Conservation (phyloP, 768 basidiomycete genomes). For the Leccinum subtestaceum region DNA sequence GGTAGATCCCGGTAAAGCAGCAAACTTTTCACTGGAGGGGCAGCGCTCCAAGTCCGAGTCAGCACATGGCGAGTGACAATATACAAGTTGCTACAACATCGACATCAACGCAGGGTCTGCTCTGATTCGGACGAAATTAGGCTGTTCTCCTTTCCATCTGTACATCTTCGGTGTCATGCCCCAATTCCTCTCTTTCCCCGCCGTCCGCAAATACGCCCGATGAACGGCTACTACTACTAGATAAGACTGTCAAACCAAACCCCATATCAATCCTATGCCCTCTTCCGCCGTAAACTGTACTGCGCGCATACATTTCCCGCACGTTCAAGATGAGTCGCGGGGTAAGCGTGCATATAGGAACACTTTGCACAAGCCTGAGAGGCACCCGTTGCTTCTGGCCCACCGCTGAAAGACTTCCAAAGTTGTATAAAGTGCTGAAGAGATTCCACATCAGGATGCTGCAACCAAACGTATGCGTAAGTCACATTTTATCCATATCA, state of each 20-base stretch:
- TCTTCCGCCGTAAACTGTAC: not conserved
- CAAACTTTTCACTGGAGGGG: too few relatives aligned
- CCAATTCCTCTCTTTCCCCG: not conserved
- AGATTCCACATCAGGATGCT: not conserved
- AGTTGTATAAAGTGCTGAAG: not conserved
- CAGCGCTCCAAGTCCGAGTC: too few relatives aligned
- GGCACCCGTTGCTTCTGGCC: too few relatives aligned
- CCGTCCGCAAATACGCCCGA: not conserved
- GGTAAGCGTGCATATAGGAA: not conserved
- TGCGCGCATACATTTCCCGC: not conserved
- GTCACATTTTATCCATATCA: not conserved
- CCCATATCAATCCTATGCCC: not conserved
- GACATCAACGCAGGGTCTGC: too few relatives aligned
- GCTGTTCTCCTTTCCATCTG: not conserved
- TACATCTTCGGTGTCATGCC: not conserved
- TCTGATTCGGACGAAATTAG: not conserved
- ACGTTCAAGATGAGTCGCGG: not conserved
- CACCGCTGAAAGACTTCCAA: not conserved
- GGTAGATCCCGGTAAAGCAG: too few relatives aligned
- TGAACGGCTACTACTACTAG: not conserved
- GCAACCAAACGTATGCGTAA: too few relatives aligned
- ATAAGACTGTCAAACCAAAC: not conserved
- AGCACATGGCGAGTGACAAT: too few relatives aligned
- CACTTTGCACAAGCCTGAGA: fast-evolving
- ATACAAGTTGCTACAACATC: too few relatives aligned